Conservation (phyloP, 176 grass and related monocot genomes). For the Bromus sterilis region DNA sequence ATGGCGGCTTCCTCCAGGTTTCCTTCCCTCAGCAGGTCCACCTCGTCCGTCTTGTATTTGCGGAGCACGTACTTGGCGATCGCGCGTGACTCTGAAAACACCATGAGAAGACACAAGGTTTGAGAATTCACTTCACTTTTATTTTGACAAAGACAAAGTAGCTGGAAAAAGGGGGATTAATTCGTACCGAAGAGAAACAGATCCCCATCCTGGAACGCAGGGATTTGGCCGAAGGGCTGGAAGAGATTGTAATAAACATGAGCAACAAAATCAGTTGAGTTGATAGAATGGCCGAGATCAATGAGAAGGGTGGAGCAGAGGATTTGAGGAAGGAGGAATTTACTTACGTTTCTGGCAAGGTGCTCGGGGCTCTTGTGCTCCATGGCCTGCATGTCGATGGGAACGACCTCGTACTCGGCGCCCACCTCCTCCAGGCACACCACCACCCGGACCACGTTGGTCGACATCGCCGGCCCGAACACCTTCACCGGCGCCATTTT, state of each 20-base stretch:
- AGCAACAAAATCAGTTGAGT: too few relatives aligned
- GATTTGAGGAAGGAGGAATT: background rate
- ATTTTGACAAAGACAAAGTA: background rate
- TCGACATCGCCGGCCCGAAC: constrained; percentile 19
- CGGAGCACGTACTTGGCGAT: background rate
- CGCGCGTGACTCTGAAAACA: background rate
- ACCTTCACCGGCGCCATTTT: constrained; percentile 24
- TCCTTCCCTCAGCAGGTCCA: background rate
- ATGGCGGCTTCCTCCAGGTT: background rate
- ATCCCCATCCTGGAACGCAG: background rate
- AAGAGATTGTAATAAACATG: too few relatives aligned
- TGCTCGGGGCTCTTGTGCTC: constrained; percentile 22
- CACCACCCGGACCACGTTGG: constrained; percentile 20
- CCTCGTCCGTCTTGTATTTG: background rate
- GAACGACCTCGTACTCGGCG: constrained; percentile 33
- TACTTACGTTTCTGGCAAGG: constrained; percentile 44
- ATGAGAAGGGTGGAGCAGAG: background rate
- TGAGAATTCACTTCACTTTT: too few relatives aligned
- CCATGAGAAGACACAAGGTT: background rate
- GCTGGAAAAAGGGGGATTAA: background rate
- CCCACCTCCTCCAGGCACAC: constrained; percentile 48
- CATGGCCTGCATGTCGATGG: background rate
- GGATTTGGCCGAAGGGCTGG: background rate
- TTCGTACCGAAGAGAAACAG: background rate
- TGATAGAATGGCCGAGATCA: too few relatives aligned